Evolutionary conservation across 805 yeast genomes (phyloP), one percentile per base, ranked within the genome.

Genomic region (Nakazawaea ernobii): DNA sequence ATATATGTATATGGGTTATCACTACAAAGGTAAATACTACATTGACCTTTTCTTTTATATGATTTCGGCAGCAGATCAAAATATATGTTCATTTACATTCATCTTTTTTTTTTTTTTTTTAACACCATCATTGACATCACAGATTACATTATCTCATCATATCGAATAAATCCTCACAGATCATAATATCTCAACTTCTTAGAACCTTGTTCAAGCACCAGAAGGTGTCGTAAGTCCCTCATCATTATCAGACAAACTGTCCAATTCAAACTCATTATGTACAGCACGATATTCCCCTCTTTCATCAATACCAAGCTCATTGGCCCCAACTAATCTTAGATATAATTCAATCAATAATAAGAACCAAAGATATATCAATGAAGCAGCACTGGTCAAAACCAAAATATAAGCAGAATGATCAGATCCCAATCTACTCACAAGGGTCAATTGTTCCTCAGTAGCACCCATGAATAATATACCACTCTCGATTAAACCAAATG

Each of bases 381-480:
- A 85, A 0, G 95, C 91, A 0, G 86, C 86, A 6, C 91, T 78
- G 10, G 81, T 65, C 4, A 85, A 71, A 5, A 84, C 76, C 66
- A 92, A 68, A 33, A 86, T 77, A 63, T 92, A 92, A 0, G 96
- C 80, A 42, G 92, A 80, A 56, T 86, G 94, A 64, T 87, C 96
- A 4, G 96, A 84, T 1, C 89, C 87, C 54, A 86, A 71, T 54
- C 80, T 81, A 45, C 80, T 67, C 1, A 91, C 88, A 50, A 88
- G 68, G 8, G 66, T 65, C 56, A 92, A 69, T 60, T 91, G 96
- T 62, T 92, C 96, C 61, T 91, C 97, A 52, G 77, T 91, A 20
- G 98, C 98, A 27, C 87, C 80, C 97, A 91, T 91, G 62, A 92
- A 92, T 52, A 87, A 59, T 7, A 85, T 63, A 1, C 98, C 98